These are phyloP conservation scores for Bothriochloa decipiens DNA, from an alignment of 176 grass and related monocot species.

Conservation along the genomic window DNA sequence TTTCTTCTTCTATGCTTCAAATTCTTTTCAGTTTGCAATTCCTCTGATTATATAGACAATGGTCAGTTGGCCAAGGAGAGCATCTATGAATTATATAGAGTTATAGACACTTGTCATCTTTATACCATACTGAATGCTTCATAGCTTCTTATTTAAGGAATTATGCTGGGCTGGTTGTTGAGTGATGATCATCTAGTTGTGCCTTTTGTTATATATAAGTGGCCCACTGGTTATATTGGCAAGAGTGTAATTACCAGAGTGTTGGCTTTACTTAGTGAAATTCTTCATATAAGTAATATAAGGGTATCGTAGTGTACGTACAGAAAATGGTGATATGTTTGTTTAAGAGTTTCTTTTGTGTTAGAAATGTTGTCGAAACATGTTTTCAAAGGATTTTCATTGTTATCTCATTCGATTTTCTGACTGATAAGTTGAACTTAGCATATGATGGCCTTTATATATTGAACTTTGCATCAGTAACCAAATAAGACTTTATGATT, in stretches of 20 bases:
- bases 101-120: neutral
- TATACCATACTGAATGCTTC: conserved; percentile 1
- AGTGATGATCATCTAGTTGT: conserved; percentile 7
- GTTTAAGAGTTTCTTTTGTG: neutral
- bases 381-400: neutral
- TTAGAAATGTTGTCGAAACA: neutral
- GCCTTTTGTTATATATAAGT: neutral
- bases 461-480: neutral
- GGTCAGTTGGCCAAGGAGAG: conserved; percentile 10
- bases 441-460: neutral
- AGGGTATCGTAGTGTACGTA: neutral
- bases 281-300: neutral
- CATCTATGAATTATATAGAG: neutral
- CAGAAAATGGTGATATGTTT: conserved; percentile 7
- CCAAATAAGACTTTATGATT: neutral
- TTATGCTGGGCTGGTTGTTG: neutral
- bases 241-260: neutral
- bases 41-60: neutral
- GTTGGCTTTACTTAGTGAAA: neutral
- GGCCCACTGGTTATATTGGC: neutral
- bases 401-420: neutral
- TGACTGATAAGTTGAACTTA: conserved; percentile 8
- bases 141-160: neutral
- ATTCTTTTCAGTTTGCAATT: conserved; percentile 12
- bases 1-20: neutral